Conservation (phyloP, 148 eudicot genomes). For the Persicaria maculosa region DNA sequence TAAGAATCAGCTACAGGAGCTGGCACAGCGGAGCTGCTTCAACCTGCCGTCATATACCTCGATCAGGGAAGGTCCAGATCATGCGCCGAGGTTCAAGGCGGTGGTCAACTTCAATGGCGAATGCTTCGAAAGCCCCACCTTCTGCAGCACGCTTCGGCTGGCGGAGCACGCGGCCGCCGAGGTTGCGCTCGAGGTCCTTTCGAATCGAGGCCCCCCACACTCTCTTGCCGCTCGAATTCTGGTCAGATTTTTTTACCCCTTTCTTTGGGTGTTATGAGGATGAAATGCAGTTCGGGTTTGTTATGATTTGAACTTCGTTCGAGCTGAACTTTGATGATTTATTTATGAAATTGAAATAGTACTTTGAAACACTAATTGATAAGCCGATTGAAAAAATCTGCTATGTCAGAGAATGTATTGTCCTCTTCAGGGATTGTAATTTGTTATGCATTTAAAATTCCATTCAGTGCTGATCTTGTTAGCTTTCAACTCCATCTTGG, state of each 20-base stretch:
- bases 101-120: constrained; percentile 20
- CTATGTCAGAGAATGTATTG: no score
- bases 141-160: constrained; percentile 18
- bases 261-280: background rate
- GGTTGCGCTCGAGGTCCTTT: constrained; percentile 18
- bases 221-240: constrained; percentile 18
- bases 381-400: no score
- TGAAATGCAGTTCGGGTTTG: background rate
- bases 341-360: no score
- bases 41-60: constrained; percentile 18
- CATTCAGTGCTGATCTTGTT: no score
- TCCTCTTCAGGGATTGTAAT: no score
- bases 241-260: constrained; percentile 1
- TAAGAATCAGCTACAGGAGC: constrained; percentile 22
- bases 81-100: constrained; percentile 21
- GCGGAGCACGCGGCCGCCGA: constrained; percentile 22
- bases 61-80: constrained; percentile 20
- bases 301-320: background rate
- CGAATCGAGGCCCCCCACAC: constrained; percentile 12
- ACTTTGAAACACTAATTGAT: no score
- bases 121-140: constrained; percentile 15
- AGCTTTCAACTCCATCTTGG: no score
- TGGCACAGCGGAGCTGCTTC: constrained; percentile 20
- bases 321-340: no score
- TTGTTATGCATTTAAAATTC: no score